Conservation (phyloP, 2,329 filamentous ascomycete genomes). For the Pyrenophora seminiperda region DNA sequence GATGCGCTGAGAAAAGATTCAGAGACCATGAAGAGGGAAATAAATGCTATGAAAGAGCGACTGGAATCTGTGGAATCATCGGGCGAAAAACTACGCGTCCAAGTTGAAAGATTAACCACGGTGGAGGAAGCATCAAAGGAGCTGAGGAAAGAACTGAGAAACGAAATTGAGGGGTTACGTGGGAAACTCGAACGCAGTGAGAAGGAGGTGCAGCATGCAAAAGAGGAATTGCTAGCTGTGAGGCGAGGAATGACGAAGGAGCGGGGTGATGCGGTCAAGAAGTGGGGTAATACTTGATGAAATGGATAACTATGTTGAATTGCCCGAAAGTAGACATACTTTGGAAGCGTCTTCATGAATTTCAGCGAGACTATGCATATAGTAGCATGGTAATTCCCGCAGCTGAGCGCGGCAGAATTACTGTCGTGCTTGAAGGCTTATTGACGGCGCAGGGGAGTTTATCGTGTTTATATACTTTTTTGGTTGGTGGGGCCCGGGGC, state of each 20-base stretch:
- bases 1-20: conserved; percentile 12
- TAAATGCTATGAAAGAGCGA: conserved; percentile 20
- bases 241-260: conserved; percentile 9
- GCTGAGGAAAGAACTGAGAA: conserved; percentile 6
- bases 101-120: conserved; percentile 1
- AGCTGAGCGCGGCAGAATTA: too few relatives aligned
- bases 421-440: too few relatives aligned
- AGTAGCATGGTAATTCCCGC: too few relatives aligned
- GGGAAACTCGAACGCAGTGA: conserved; percentile 12
- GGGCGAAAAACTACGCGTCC: conserved; percentile 4
- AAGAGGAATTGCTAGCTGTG: conserved; percentile 11
- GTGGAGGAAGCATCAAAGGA: conserved; percentile 8
- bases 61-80: conserved; percentile 10
- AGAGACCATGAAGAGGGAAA: conserved; percentile 7
- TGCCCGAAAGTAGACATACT: too few relatives aligned
- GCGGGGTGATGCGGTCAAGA: conserved; percentile 14
- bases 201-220: conserved; percentile 13
- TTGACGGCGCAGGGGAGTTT: too few relatives aligned
- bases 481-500: neutral
- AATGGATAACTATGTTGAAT: neutral
- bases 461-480: too few relatives aligned
- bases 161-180: conserved; percentile 8
- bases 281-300: conserved; percentile 12
- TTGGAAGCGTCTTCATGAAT: too few relatives aligned
- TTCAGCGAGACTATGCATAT: too few relatives aligned